phyloP scores from a whole-genome alignment of 1,284 basidiomycete species.

The Vanrija sp. region DNA sequence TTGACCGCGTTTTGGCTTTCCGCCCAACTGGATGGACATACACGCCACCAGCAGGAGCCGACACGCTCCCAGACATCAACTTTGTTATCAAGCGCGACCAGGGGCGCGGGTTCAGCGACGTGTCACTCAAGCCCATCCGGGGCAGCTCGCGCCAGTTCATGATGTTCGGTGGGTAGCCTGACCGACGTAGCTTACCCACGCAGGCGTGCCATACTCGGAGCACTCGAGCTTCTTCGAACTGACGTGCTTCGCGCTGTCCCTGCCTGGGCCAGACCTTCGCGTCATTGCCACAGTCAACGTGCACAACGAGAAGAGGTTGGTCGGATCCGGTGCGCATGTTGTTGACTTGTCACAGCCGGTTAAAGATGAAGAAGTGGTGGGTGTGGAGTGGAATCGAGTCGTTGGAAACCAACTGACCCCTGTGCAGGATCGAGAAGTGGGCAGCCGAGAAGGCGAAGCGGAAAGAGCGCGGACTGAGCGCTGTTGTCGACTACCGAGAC shows the following conservation, averaged over 20 bases:
- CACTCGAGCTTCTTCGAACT: slow-evolving; percentile 92
- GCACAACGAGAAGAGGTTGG: slow-evolving; percentile 62
- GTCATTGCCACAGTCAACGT: slow-evolving; percentile 98
- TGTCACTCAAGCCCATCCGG: slow-evolving; percentile 64
- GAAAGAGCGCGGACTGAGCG: slow-evolving; percentile 51
- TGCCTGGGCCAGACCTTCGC: slow-evolving; percentile 61
- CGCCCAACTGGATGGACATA: slow-evolving; percentile 94
- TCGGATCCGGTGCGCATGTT: slow-evolving; percentile 13
- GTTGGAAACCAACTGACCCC: not conserved
- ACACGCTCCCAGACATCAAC: slow-evolving; percentile 60
- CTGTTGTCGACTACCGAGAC: slow-evolving; percentile 58
- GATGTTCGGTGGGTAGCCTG: slow-evolving; percentile 59
- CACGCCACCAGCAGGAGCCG: slow-evolving; percentile 63
- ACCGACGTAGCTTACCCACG: not conserved
- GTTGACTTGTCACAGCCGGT: slow-evolving; percentile 51
- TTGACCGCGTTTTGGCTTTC: slow-evolving; percentile 73
- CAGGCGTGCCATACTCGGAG: slow-evolving; percentile 87
- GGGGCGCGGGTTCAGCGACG: slow-evolving; percentile 61
- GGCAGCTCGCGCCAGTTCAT: slow-evolving; percentile 67
- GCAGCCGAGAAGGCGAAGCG: slow-evolving; percentile 68
- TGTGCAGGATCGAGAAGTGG: slow-evolving; percentile 72
- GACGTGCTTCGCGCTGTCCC: slow-evolving; percentile 85
- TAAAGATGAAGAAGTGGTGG: slow-evolving; percentile 70
- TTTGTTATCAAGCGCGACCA: slow-evolving; percentile 66
- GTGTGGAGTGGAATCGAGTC: not conserved